A percentile compares a stretch with the other conserved stretches of the same genome.
Conservation (phyloP, 73 alveolate species). For the Effrenium voratum region DNA sequence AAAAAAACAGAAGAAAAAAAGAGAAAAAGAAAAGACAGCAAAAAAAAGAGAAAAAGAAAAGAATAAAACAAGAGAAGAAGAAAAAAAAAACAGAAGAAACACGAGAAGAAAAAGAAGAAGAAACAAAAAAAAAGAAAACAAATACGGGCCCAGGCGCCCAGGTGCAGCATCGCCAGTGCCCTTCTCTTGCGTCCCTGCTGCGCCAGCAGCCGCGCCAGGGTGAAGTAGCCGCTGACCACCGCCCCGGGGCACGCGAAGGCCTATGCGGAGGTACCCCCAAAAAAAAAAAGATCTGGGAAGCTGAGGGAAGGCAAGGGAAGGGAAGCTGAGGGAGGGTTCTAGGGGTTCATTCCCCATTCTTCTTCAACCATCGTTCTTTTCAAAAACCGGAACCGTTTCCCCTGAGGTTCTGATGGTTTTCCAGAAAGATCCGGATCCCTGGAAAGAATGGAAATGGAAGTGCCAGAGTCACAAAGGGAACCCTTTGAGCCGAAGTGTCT, state of each 20-base stretch:
- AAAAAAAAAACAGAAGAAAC: too few species aligned
- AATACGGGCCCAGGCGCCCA: neutral
- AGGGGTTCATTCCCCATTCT: neutral
- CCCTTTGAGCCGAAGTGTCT: too few species aligned
- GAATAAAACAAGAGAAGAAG: too few species aligned
- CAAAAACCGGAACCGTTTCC: neutral
- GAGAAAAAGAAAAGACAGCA: too few species aligned
- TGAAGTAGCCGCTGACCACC: conserved; percentile 70
- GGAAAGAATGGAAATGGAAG: too few species aligned
- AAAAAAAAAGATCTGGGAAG: neutral
- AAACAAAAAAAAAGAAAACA: too few species aligned
- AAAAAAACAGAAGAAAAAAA: too few species aligned
- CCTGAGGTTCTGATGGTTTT: too few species aligned
- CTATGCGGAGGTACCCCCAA: neutral
- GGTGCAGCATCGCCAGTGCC: conserved; percentile 68
- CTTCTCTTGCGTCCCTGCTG: conserved; percentile 50
- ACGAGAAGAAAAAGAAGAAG: too few species aligned
- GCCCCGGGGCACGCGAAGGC: conserved; percentile 81
- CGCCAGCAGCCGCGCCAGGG: conserved; percentile 70
- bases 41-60: too few species aligned
- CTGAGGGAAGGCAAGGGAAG: neutral
- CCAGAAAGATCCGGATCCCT: too few species aligned
- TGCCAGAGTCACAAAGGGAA: too few species aligned
- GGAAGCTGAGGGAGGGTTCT: neutral
- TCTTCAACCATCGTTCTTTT: neutral